Evolutionary conservation across 2,329 filamentous ascomycete species (phyloP).

Genomic region (Dactylellina parvicollis): DNA sequence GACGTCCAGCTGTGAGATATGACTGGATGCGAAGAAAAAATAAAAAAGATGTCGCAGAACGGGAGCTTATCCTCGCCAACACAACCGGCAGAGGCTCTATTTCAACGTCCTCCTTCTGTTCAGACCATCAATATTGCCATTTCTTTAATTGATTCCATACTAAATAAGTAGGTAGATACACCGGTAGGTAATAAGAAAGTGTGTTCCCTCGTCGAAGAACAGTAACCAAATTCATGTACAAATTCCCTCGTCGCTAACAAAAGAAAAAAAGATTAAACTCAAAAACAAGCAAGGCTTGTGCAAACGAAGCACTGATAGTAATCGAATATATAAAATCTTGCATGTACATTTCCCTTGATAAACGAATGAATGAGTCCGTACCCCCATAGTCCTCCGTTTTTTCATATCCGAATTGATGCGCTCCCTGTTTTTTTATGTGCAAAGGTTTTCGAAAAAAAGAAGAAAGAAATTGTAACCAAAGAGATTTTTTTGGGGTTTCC

Average conservation of each 20-base stretch:
- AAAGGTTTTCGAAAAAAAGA: constrained; percentile 5
- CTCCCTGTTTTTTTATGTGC: constrained; percentile 30
- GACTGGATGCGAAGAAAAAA: background rate
- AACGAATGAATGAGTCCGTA: constrained; percentile 35
- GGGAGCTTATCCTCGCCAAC: background rate
- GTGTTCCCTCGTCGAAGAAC: background rate
- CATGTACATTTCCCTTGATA: background rate
- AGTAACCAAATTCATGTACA: constrained; percentile 13
- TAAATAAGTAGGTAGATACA: constrained; percentile 3
- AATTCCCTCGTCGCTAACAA: background rate
- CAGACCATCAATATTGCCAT: too few species aligned
- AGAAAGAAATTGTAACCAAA: constrained; percentile 1
- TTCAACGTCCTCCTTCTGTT: too few species aligned
- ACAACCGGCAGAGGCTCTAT: background rate
- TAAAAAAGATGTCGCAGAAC: constrained; percentile 10
- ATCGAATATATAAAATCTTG: background rate
- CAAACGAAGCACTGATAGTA: background rate
- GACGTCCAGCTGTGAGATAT: too few species aligned
- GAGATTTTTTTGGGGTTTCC: constrained; percentile 19
- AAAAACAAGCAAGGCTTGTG: background rate
- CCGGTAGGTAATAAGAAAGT: background rate
- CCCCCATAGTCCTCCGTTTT: constrained; percentile 16
- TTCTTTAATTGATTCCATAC: background rate
- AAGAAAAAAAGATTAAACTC: background rate
- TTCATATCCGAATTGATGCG: constrained; percentile 34